Evolutionary conservation across 2,329 filamentous ascomycete genomes (phyloP), one percentile per base, ranked within the genome.

Genomic region (Clarireedia hainanense): DNA sequence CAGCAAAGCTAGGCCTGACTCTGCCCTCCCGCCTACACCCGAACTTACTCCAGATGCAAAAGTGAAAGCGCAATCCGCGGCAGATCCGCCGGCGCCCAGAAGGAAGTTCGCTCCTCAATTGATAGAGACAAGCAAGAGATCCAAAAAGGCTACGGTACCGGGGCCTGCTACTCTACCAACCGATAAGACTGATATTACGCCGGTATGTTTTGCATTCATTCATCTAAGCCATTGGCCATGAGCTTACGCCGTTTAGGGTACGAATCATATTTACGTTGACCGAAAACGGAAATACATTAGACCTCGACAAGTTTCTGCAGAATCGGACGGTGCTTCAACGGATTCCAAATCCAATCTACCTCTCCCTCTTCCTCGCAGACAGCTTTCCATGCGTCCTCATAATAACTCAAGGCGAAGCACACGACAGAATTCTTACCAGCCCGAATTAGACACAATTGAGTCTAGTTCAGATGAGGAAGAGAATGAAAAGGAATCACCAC

Each of bases 51-150:
- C 78, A 24, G 76, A 48, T 78, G 78, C 75, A 55, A 75, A 76
- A 78, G 79, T 76, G 53, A 57, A 57, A 52, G 58, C 60, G 36
- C 42, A 60, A 65, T 66, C 57, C 60, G 63, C 59, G 64, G 57
- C 60, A 67, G 68, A 63, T 66, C 66, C 56, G 45, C 63, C 68
- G 14, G 71, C 59, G 50, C 61, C 56, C 20, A 61, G 60, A 63
- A 75, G 78, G 60, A 73, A 74, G 58, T 95, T 95, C 69, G 80
- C 85, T 30, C 90, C 90, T 12, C 86, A 92, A 65, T 75, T 95
- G 55, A 85, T 95, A 59, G 89, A 92, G 70, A 91, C 88, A 2
- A 86, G 86, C 4, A 82, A 84, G 64, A 79, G 90, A 52, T 83
- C 84, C 36, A 82, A 86, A 60, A 83, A 83, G 65, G 80, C 80